Conservation (phyloP, 2,329 filamentous ascomycete genomes). For the Coniosporium tulheliwenetii region DNA sequence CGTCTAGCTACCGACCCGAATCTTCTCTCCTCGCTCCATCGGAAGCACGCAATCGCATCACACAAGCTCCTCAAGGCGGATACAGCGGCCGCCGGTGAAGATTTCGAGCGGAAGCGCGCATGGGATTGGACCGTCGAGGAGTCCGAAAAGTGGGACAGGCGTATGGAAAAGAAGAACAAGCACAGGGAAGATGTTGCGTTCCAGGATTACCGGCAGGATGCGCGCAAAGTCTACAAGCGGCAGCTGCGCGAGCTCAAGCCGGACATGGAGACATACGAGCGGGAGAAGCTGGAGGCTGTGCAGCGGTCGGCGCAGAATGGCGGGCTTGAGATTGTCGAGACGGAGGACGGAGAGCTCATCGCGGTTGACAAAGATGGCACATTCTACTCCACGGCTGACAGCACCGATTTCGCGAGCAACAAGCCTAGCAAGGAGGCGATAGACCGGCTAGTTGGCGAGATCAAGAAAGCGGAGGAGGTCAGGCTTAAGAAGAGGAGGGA, state of each 20-base stretch:
- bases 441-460: conserved; percentile 71
- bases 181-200: conserved; percentile 80
- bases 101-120: conserved; percentile 93
- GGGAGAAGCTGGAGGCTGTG: conserved; percentile 70
- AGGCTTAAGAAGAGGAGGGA: conserved; percentile 76
- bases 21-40: conserved; percentile 62
- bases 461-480: conserved; percentile 77
- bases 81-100: conserved; percentile 66
- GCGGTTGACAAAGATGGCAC: conserved; percentile 82
- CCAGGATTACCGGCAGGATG: conserved; percentile 74
- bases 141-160: conserved; percentile 83
- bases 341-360: conserved; percentile 84
- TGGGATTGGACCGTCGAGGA: conserved; percentile 99
- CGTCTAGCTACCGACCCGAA: conserved; percentile 63
- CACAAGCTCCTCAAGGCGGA: conserved; percentile 92
- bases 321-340: conserved; percentile 85
- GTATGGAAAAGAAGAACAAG: conserved; percentile 69
- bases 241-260: conserved; percentile 66
- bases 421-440: conserved; percentile 77
- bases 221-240: conserved; percentile 84
- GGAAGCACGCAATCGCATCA: conserved; percentile 72
- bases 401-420: conserved; percentile 65
- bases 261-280: conserved; percentile 72
- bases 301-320: conserved; percentile 74
- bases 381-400: conserved; percentile 77